Base-by-base conservation (phyloP, 108 stramenopile genomes). In the Cyclostephanos invisitatus region DNA sequence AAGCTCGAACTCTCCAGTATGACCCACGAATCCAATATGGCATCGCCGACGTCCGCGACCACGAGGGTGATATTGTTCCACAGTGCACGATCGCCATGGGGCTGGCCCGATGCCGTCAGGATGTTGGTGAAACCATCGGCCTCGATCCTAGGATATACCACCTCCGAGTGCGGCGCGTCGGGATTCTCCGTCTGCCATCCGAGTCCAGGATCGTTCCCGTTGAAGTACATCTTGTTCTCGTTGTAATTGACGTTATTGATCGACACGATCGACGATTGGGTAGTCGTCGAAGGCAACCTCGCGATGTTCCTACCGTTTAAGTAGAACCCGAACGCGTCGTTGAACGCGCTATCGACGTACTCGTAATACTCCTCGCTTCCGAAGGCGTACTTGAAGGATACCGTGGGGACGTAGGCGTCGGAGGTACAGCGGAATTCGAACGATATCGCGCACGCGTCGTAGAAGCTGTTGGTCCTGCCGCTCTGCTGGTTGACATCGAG, bases 201-300 rank as follows among this genome's bases (percentile, higher is more conserved):
- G 20, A 27, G 50, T 3, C 78, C 78, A 29, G 78, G 78, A 69
- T 80, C 78, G 51, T 80, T 80, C 20, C 78, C 78, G 47, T 69
- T 40, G 48, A 80, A 80, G 53, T 65, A 80, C 20, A 58, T 38
- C 18, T 24, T 73, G 35, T 80, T 80, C 35, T 18, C 36, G 12
- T 64, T 68, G 47, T 80, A 80, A 47, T 80, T 80, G 18, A 80
- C 78, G 46, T 80, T 80, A 53, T 80, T 80, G 49, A 80, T 80
- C 2, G 42, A 37, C 7, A 80, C 78, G 50, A 73, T 40, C 0
- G 25, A 17, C 15, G 67, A 54, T 24, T 5, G 7, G 18, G 62
- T 64, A 7, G 68, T 56, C 3, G 68, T 57, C 9, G 17, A 14
- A 0, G 78, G 72, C 6, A 80, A 22, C 14, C 3, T 48, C 7